Evolutionary conservation across 2,329 filamentous ascomycete species (phyloP).

Genomic region (Diplodia seriata): DNA sequence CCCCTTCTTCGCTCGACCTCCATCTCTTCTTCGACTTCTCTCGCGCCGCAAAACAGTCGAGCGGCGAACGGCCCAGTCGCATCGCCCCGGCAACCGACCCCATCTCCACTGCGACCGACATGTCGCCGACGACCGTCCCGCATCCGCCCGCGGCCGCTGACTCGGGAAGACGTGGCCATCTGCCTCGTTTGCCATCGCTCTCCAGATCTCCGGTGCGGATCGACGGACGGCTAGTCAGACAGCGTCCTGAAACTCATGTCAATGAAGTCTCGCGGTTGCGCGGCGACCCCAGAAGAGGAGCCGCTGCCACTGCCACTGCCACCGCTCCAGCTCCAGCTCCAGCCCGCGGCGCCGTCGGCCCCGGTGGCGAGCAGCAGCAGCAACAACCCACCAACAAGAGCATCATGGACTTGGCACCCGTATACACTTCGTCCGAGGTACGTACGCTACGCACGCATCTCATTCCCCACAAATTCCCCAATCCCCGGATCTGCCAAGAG

Average conservation of each 20-base stretch:
- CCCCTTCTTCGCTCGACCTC: background rate
- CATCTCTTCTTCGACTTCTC: background rate
- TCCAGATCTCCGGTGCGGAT: background rate
- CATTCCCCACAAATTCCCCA: too few species aligned
- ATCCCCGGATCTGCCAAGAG: too few species aligned
- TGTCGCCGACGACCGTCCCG: constrained; percentile 15
- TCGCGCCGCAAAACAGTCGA: background rate
- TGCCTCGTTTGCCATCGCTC: background rate
- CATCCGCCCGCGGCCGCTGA: background rate
- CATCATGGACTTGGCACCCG: too few species aligned
- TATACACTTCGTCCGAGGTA: too few species aligned
- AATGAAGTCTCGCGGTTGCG: constrained; percentile 2
- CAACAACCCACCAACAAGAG: too few species aligned
- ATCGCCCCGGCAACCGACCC: constrained; percentile 15
- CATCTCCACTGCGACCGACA: background rate
- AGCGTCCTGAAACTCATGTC: constrained; percentile 1
- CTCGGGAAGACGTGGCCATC: background rate
- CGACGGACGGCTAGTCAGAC: background rate
- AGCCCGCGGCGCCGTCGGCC: background rate
- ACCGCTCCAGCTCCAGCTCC: too few species aligned
- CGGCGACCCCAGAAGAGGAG: background rate
- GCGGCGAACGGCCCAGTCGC: background rate
- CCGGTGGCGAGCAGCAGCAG: too few species aligned
- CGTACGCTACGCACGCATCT: too few species aligned
- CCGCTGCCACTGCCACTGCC: background rate